Evolutionary conservation across 495 filamentous ascomycete genomes (phyloP).

Genomic region (Daldinia decipiens): DNA sequence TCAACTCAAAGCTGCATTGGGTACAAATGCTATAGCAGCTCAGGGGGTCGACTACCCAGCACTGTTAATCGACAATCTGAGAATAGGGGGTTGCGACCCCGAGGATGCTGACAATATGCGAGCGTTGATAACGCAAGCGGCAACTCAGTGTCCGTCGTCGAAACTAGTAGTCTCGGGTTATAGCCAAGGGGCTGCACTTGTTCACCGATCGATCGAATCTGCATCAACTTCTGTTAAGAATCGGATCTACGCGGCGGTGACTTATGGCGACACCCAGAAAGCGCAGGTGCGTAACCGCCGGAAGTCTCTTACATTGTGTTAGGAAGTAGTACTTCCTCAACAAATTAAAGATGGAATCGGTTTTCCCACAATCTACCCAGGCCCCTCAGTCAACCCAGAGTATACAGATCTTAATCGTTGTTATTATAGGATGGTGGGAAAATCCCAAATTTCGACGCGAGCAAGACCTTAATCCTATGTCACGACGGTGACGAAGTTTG

Average conservation of each 20-base stretch:
- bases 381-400: background rate
- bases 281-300: slow-evolving; percentile 33
- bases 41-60: slow-evolving; percentile 56
- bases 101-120: slow-evolving; percentile 51
- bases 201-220: slow-evolving; percentile 58
- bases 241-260: slow-evolving; percentile 64
- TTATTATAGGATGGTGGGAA: slow-evolving; percentile 52
- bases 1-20: slow-evolving; percentile 45
- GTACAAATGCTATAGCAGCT: slow-evolving; percentile 46
- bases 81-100: slow-evolving; percentile 47
- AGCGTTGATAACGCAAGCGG: slow-evolving; percentile 48
- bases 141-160: slow-evolving; percentile 49
- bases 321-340: background rate
- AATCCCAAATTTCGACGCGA: slow-evolving; percentile 58
- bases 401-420: background rate
- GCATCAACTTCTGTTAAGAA: slow-evolving; percentile 54
- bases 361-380: background rate
- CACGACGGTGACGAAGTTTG: slow-evolving; percentile 64
- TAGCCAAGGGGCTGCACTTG: slow-evolving; percentile 67
- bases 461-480: slow-evolving; percentile 62
- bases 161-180: slow-evolving; percentile 55
- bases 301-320: background rate
- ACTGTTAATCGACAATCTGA: slow-evolving; percentile 49
- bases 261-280: slow-evolving; percentile 68
- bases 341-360: background rate